Conservation (phyloP, 2,329 filamentous ascomycete species). For the Ascochyta rabiei region DNA sequence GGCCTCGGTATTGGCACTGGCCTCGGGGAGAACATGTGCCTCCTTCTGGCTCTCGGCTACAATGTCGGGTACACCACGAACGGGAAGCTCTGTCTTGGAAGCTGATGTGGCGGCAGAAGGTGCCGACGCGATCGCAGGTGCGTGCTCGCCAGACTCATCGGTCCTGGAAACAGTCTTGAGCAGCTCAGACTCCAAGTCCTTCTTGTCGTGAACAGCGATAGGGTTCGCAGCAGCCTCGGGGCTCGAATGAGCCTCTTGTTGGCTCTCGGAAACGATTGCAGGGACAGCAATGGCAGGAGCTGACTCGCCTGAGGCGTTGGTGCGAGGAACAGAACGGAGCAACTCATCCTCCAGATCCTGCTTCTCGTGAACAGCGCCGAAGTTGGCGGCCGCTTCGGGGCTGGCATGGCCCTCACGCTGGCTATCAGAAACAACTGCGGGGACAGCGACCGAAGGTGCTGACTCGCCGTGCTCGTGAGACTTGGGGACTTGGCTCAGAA, state of each 20-base stretch:
- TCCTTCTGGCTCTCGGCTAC: conserved; percentile 75
- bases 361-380: conserved; percentile 72
- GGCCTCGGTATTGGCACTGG: conserved; percentile 67
- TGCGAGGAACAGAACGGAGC: conserved; percentile 44
- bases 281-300: conserved; percentile 50
- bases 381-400: conserved; percentile 70
- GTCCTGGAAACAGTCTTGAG: conserved; percentile 46
- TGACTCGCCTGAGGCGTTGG: conserved; percentile 48
- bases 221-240: conserved; percentile 70
- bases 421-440: conserved; percentile 71
- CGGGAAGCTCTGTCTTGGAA: conserved; percentile 35
- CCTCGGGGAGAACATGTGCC: conserved; percentile 67
- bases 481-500: conserved; percentile 52
- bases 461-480: conserved; percentile 48
- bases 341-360: conserved; percentile 74
- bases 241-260: conserved; percentile 65
- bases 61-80: conserved; percentile 57
- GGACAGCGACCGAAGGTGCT: conserved; percentile 49
- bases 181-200: conserved; percentile 73
- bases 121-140: conserved; percentile 27
- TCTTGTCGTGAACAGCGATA: conserved; percentile 73
- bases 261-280: conserved; percentile 71
- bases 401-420: conserved; percentile 67
- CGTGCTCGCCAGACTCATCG: conserved; percentile 48
- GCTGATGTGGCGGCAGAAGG: conserved; percentile 20